phyloP scores from a whole-genome alignment of 2,329 filamentous ascomycete genomes.

The Xenosphaeropsis pyriputrescens region DNA sequence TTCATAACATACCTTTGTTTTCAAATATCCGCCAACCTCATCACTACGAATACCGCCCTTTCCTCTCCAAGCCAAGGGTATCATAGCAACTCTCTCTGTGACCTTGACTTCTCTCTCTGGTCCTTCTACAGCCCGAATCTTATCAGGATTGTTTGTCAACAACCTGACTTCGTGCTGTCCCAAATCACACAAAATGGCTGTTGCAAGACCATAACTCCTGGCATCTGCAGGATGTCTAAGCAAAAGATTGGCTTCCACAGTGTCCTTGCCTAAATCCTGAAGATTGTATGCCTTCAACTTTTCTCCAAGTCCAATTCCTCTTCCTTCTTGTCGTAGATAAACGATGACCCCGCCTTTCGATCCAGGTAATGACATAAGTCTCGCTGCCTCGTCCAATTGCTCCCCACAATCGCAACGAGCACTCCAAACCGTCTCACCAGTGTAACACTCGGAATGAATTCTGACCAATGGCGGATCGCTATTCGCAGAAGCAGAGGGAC shows the following conservation, averaged over 20 bases:
- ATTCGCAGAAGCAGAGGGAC: neutral
- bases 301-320: slow-evolving; percentile 85
- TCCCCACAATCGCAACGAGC: slow-evolving; percentile 96
- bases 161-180: slow-evolving; percentile 66
- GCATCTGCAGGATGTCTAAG: slow-evolving; percentile 89
- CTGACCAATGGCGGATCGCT: slow-evolving; percentile 58
- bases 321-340: slow-evolving; percentile 89
- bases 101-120: slow-evolving; percentile 79
- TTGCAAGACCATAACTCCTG: slow-evolving; percentile 88
- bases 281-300: slow-evolving; percentile 98
- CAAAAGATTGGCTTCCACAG: slow-evolving; percentile 86
- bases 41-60: slow-evolving; percentile 69
- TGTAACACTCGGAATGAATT: slow-evolving; percentile 98
- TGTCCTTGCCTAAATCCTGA: slow-evolving; percentile 93
- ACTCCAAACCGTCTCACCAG: slow-evolving; percentile 96
- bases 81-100: slow-evolving; percentile 84
- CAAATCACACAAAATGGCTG: slow-evolving; percentile 81
- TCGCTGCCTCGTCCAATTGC: slow-evolving; percentile 89
- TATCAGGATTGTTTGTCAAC: slow-evolving; percentile 95
- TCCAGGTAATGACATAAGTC: slow-evolving; percentile 70
- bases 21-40: slow-evolving; percentile 87
- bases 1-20: slow-evolving; percentile 62
- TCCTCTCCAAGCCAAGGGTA: slow-evolving; percentile 85
- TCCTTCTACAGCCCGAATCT: slow-evolving; percentile 86
- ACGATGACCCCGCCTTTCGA: slow-evolving; percentile 75